phyloP scores from a whole-genome alignment of 345 rosid genomes.

The Luvunga scandens region DNA sequence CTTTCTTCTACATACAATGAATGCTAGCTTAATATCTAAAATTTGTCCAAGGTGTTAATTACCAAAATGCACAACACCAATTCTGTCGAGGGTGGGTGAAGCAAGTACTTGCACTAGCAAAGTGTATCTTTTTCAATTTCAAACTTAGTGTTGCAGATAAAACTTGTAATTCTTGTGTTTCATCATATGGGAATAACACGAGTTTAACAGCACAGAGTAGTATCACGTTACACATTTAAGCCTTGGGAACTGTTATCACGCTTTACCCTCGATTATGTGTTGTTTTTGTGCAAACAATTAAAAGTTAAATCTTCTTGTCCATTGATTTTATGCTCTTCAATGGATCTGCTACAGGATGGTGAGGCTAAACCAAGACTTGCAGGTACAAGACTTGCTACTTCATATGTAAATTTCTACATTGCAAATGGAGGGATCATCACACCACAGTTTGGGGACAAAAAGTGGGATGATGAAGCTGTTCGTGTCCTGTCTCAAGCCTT shows the following conservation, averaged over 20 bases:
- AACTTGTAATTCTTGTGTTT: not conserved
- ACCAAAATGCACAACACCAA: not conserved
- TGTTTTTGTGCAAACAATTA: not conserved
- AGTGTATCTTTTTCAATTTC: not conserved
- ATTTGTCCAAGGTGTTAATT: not conserved
- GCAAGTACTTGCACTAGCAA: not conserved
- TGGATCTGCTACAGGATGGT: slow-evolving; percentile 38
- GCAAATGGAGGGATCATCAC: slow-evolving; percentile 67
- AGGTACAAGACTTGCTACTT: slow-evolving; percentile 84
- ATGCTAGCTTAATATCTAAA: slow-evolving; percentile 3
- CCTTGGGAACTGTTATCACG: not conserved
- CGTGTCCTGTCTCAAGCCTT: slow-evolving; percentile 63
- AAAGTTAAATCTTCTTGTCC: not conserved
- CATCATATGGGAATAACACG: not conserved
- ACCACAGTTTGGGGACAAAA: slow-evolving; percentile 81
- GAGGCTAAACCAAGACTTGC: slow-evolving; percentile 61
- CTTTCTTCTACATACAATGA: not conserved
- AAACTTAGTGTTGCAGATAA: not conserved
- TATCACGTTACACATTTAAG: not conserved
- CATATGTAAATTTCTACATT: slow-evolving; percentile 80
- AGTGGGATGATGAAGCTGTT: slow-evolving; percentile 79
- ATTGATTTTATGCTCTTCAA: slow-evolving; percentile 1
- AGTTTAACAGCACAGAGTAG: too few relatives aligned
- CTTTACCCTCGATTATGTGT: not conserved
- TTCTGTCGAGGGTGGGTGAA: not conserved